Evolutionary conservation across 805 yeast genomes (phyloP), one percentile per base, ranked within the genome.

Genomic region (Teunomyces funiuensis): DNA sequence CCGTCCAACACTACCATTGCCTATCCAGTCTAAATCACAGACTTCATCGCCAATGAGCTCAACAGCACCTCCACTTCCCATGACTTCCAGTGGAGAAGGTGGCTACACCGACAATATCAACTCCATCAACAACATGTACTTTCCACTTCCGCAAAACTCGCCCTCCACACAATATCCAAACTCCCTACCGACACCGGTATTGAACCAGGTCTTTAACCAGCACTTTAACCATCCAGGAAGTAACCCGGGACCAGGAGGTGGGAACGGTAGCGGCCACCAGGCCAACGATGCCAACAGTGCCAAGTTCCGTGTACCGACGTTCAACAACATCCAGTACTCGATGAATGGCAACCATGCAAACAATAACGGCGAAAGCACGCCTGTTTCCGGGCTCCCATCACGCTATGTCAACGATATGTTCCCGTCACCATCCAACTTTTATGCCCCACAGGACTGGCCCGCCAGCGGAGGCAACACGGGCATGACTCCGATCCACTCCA

Each of bases 391-490:
- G 0, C 64, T 86, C 17, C 90, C 95, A 2, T 78, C 86, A 2
- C 71, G 85, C 39, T 86, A 81, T 52, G 79, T 85, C 30, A 75
- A 75, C 44, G 95, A 86, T 52, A 68, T 83, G 56, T 80, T 87
- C 53, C 90, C 89, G 22, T 84, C 91, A 5, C 96, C 96, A 0
- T 77, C 82, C n/a, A 84, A 78, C 47, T 80, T 82, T 50, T 86
- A 84, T 52, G 77, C 81, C 5, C 72, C 79, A 2, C 74, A 67
- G 36, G 75, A 70, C 37, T 70, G 75, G 75, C 65, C 66, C 31
- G 46, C 41, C 27, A 45, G 50, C 16, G 51, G 48, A 8, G 45
- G 56, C 5, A 51, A 57, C 20, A 55, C 68, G 11, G 71, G 73
- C 0, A 60, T 65, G 54, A 66, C 74, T 1, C 73, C 73, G 17